Evolutionary conservation across 805 yeast species (phyloP), one percentile per base, ranked within the genome.

Genomic region (Cyberlindnera japonica): DNA sequence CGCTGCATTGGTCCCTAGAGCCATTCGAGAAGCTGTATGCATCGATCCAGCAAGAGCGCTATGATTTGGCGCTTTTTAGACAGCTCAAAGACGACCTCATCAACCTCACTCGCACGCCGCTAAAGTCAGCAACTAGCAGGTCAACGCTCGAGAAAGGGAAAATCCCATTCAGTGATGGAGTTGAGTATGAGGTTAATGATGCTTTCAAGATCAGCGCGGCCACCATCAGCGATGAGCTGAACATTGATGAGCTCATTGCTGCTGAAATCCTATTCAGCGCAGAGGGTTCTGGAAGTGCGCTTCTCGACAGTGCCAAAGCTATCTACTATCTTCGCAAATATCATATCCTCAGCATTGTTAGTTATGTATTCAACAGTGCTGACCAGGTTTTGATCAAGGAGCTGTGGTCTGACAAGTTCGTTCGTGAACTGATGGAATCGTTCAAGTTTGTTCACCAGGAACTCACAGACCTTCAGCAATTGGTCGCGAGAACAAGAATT

Each of bases 191-290:
- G 44, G 60, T 90, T 23, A 87, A 84, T 54, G 67, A 75, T 34
- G 75, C 77, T 27, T 90, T 88, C 50, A 68, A 83, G 28, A 70
- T 77, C 38, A 68, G 74, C 4, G 73, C 88, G 1, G 67, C 79
- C 5, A 67, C 68, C 18, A 54, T 83, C 14, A 66, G 90, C 0
- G 85, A 79, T 47, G 79, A 78, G 27, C 68, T 91, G 38, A 69
- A 84, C 36, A 65, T 91, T 37, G 95, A 91, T 60, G 97, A 91
- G 58, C 38, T 84, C 21, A 68, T 75, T 3, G 74, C 86, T 2
- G 93, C 95, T 1, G 85, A 88, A 54, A 56, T 86, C 20, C 68
- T 90, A 3, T 73, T 65, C 37, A 58, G 62, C 44, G 73, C 88
- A 4, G 54, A 64, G 15, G 58, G 58, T 18, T 64, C 52, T 38